phyloP scores from a whole-genome alignment of 495 filamentous ascomycete species.

The Letharia columbiana region DNA sequence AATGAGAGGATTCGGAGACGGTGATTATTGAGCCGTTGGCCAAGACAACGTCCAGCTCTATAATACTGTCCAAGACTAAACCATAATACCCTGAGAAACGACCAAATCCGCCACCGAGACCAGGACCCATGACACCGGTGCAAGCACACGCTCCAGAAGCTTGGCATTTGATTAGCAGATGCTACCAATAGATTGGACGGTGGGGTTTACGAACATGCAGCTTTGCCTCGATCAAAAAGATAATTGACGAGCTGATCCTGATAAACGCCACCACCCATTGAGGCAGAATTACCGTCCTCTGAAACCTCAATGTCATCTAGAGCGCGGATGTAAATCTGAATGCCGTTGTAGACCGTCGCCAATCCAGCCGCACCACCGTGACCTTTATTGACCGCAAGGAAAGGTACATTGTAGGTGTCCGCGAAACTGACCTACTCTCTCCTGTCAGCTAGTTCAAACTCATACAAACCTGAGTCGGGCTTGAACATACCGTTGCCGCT shows the following conservation, averaged over 20 bases:
- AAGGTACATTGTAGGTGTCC: slow-evolving; percentile 38
- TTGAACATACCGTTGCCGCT: not conserved
- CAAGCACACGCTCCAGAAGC: slow-evolving; percentile 16
- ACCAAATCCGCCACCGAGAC: slow-evolving; percentile 23
- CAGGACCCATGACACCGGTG: slow-evolving; percentile 21
- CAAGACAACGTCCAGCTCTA: slow-evolving; percentile 17
- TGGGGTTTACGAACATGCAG: slow-evolving; percentile 5
- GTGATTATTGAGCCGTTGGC: slow-evolving; percentile 18
- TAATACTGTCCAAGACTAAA: slow-evolving; percentile 20
- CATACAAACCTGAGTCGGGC: not conserved
- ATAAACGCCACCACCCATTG: slow-evolving; percentile 42
- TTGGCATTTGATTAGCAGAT: not conserved
- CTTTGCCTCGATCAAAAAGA: slow-evolving; percentile 7
- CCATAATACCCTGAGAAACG: slow-evolving; percentile 19
- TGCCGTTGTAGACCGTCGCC: slow-evolving; percentile 38
- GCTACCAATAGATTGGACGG: not conserved
- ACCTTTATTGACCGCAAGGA: slow-evolving; percentile 41
- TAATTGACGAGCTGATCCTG: slow-evolving; percentile 11
- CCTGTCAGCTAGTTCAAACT: not conserved
- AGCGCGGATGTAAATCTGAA: slow-evolving; percentile 39
- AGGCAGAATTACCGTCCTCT: slow-evolving; percentile 38
- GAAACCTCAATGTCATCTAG: slow-evolving; percentile 37
- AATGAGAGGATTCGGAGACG: slow-evolving; percentile 13
- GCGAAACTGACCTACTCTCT: slow-evolving; percentile 37
- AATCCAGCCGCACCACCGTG: slow-evolving; percentile 38